phyloP scores from a whole-genome alignment of 1,139 yeast species.

The Nadsonia commutata region DNA sequence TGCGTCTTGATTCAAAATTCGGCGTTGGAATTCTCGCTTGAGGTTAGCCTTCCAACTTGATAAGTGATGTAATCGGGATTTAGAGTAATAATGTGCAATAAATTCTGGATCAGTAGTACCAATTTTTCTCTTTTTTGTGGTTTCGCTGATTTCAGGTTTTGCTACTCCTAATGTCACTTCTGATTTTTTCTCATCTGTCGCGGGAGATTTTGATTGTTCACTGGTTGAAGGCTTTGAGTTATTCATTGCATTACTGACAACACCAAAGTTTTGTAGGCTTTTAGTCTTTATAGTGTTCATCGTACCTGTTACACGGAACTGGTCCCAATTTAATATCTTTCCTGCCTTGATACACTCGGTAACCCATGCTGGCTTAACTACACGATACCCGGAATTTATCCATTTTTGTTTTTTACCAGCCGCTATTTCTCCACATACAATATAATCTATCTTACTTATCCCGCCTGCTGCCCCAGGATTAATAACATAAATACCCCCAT shows the following conservation, averaged over 20 bases:
- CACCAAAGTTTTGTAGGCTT: not conserved
- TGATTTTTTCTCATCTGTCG: not conserved
- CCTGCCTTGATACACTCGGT: slow-evolving; percentile 41
- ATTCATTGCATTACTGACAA: not conserved
- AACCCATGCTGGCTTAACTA: slow-evolving; percentile 77
- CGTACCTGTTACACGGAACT: slow-evolving; percentile 37
- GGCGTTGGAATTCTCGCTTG: slow-evolving; percentile 38
- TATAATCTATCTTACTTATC: slow-evolving; percentile 69
- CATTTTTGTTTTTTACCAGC: slow-evolving; percentile 51
- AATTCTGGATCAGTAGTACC: slow-evolving; percentile 65
- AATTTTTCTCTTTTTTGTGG: not conserved
- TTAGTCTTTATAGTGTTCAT: not conserved
- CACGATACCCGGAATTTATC: slow-evolving; percentile 44
- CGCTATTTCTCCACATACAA: slow-evolving; percentile 65
- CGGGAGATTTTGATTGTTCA: not conserved
- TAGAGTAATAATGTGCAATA: slow-evolving; percentile 52
- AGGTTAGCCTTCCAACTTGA: slow-evolving; percentile 78
- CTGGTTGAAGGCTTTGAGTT: not conserved
- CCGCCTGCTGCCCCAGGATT: slow-evolving; percentile 24
- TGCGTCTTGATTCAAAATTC: slow-evolving; percentile 4
- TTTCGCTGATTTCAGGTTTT: not conserved
- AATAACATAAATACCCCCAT: slow-evolving; percentile 61
- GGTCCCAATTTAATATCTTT: slow-evolving; percentile 49
- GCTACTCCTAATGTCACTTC: not conserved
- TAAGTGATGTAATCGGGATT: slow-evolving; percentile 76